Conservation (phyloP, 176 grass and related monocot genomes). For the Carex scoparia region DNA sequence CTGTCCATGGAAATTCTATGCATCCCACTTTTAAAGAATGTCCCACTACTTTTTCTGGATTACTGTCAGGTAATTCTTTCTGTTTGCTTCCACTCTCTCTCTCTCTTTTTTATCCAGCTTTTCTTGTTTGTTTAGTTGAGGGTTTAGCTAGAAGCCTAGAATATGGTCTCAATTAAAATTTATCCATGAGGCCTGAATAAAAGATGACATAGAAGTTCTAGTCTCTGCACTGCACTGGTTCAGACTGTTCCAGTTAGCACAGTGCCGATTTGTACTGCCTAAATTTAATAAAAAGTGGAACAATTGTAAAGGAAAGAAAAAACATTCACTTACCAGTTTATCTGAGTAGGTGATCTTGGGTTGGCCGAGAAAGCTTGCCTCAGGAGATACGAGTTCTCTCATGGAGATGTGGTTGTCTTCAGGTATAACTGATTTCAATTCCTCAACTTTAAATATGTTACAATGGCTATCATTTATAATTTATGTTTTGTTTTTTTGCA, state of each 20-base stretch:
- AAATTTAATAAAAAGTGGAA: neutral
- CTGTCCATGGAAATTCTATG: conserved; percentile 63
- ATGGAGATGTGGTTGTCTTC: conserved; percentile 62
- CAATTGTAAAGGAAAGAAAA: neutral
- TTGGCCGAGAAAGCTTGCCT: conserved; percentile 43
- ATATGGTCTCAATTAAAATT: neutral
- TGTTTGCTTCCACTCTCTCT: neutral
- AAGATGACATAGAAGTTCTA: neutral
- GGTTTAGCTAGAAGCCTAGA: neutral
- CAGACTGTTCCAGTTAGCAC: neutral
- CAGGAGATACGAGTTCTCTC: conserved; percentile 48
- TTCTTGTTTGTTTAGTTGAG: neutral
- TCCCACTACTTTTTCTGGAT: conserved; percentile 34
- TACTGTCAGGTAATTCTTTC: conserved; percentile 18
- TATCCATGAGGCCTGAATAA: neutral
- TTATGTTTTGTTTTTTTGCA: neutral
- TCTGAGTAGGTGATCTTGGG: conserved; percentile 33
- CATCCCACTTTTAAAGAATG: conserved; percentile 48
- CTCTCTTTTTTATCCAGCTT: neutral
- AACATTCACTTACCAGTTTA: neutral
- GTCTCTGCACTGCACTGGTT: neutral
- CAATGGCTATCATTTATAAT: neutral
- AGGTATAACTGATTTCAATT: conserved; percentile 30
- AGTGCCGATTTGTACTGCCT: neutral
- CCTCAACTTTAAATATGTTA: neutral